Evolutionary conservation across 306 rosid species (phyloP).

Genomic region (Sechiopsis laciniata): DNA sequence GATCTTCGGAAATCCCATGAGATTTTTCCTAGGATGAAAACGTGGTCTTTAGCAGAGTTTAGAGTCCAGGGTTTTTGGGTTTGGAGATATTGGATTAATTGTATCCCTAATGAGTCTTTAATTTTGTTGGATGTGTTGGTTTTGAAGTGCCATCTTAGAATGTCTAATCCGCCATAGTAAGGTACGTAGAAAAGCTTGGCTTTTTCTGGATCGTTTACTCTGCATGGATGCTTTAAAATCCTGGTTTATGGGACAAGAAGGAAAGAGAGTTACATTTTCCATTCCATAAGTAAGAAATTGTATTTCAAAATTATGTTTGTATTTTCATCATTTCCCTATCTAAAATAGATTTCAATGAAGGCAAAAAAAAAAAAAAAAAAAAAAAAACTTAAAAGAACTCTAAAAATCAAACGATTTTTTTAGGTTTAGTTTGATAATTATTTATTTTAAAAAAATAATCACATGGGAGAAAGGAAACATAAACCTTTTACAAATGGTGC

Average conservation of each 20-base stretch:
- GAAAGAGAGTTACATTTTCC: too few species aligned
- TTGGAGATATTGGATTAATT: constrained; percentile 43
- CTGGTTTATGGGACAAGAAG: constrained; percentile 20
- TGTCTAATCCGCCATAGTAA: constrained; percentile 50
- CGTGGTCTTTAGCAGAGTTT: constrained; percentile 52
- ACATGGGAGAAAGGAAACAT: too few species aligned
- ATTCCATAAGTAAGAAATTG: too few species aligned
- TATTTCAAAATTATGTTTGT: too few species aligned
- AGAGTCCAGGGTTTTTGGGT: constrained; percentile 37
- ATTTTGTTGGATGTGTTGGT: constrained; percentile 37
- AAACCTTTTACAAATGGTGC: too few species aligned
- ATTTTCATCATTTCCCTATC: too few species aligned
- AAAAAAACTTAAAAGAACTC: too few species aligned
- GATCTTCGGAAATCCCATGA: constrained; percentile 62
- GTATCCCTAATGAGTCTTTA: constrained; percentile 43
- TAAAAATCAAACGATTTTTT: too few species aligned
- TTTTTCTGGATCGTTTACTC: constrained; percentile 36
- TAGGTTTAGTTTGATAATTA: too few species aligned
- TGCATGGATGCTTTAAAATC: constrained; percentile 47
- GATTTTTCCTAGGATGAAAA: constrained; percentile 56
- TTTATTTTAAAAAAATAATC: too few species aligned
- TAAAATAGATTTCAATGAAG: too few species aligned
- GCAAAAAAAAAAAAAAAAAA: too few species aligned
- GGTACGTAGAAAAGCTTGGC: constrained; percentile 58
- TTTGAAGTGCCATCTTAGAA: constrained; percentile 56